Evolutionary conservation across 768 basidiomycete species (phyloP).

Genomic region (Rhizopogon vinicolor): DNA sequence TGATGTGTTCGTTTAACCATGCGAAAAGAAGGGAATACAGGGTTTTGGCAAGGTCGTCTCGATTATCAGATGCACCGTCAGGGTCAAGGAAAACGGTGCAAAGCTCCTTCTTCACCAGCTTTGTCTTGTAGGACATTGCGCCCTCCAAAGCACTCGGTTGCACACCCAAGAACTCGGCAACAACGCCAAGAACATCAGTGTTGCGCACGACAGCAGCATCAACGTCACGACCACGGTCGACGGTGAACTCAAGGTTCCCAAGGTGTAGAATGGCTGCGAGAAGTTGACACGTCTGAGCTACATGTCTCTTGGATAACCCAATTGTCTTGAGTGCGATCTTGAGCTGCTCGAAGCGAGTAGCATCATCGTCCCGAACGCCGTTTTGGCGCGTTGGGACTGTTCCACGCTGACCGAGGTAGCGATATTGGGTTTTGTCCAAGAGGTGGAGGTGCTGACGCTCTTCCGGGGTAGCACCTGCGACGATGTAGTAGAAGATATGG

Average conservation of each 20-base stretch:
- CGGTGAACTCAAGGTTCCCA: conserved; percentile 89
- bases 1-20: conserved; percentile 96
- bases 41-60: conserved; percentile 91
- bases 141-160: conserved; percentile 66
- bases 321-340: conserved; percentile 92
- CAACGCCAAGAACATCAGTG: conserved; percentile 71
- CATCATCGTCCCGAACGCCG: conserved; percentile 71
- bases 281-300: conserved; percentile 93
- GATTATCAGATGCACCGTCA: conserved; percentile 87
- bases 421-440: conserved; percentile 73
- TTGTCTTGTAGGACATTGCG: conserved; percentile 86
- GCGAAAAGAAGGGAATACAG: conserved; percentile 93
- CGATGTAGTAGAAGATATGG: conserved; percentile 96
- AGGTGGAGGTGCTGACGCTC: conserved; percentile 88
- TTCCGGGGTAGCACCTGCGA: conserved; percentile 84
- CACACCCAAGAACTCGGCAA: conserved; percentile 90
- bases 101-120: conserved; percentile 92
- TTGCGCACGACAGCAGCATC: conserved; percentile 94
- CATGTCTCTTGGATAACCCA: conserved; percentile 90
- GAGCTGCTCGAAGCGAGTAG: conserved; percentile 86
- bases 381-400: conserved; percentile 36
- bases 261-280: conserved; percentile 94
- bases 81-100: conserved; percentile 95
- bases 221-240: conserved; percentile 79
- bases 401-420: conserved; percentile 78